Evolutionary conservation across 2,329 filamentous ascomycete genomes (phyloP), one percentile per base, ranked within the genome.

Genomic region (Dactylonectria macrodidyma): DNA sequence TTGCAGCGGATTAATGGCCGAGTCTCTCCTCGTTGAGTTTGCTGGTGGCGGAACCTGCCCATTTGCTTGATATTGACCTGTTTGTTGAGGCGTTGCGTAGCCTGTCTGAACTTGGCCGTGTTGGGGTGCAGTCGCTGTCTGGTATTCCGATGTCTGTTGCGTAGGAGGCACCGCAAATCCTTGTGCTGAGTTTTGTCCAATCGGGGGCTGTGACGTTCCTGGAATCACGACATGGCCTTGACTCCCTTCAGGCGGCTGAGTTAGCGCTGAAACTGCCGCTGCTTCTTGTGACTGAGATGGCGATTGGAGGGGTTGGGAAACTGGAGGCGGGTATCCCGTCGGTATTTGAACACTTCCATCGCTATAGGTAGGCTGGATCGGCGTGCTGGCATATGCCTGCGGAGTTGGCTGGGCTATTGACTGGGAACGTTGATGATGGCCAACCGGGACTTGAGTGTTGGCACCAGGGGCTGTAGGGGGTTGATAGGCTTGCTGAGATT

Each of bases 21-120:
- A 73, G 3, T 63, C 38, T n/a, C 66, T 54, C 51, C 63, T 69
- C 5, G 33, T 41, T 1, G 52, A 8, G 0, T 72, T 48, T 5
- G 24, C 22, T 0, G 57, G 26, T 1, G 51, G 63, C 1, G 58
- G 57, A 3, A 58, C 26, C 3, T 62, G 46, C 1, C n/a, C 10
- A 41, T 12, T 1, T 33, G 34, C 59, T 1, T 61, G 63, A 3
- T 52, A 62, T 0, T n/a, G 5, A 0, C 44, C 57, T 14, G 33
- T 57, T 11, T 47, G 46, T 0, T 75, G 71, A 0, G 60, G 58
- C 26, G 58, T 10, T 12, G 19, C 1, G 30, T 61, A 57, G 1
- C 22, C 26, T 1, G 56, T 2, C 9, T 63, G 26, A 1, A 48
- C 34, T 0, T 59, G 54, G 19, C 55, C 62, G 3, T 70, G 72